A percentile compares a stretch with the other conserved stretches of the same genome.
Conservation (phyloP, 495 filamentous ascomycete species). For the Aspergillus indologenus region DNA sequence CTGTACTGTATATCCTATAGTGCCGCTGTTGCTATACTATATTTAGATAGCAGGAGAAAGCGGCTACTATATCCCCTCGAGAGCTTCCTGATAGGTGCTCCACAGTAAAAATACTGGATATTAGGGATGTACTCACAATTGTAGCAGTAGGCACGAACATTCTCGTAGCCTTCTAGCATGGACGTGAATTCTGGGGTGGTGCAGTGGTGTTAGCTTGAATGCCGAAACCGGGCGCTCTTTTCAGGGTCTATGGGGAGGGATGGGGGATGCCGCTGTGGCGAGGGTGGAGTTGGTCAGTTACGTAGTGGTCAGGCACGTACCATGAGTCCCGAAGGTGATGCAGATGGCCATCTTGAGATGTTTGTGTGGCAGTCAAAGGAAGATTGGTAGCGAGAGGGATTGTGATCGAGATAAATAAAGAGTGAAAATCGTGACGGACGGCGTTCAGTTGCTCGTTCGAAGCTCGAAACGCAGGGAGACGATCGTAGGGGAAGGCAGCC, state of each 20-base stretch:
- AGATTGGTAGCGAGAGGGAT: neutral
- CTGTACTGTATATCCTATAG: conserved; percentile 9
- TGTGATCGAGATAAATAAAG: neutral
- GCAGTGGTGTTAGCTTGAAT: neutral
- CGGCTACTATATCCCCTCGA: neutral
- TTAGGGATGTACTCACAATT: conserved; percentile 41
- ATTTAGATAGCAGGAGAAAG: neutral
- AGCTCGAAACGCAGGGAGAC: neutral
- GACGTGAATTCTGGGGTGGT: conserved; percentile 45
- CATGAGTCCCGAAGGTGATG: conserved; percentile 55
- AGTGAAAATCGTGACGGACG: neutral
- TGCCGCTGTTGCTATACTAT: neutral
- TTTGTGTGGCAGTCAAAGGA: neutral
- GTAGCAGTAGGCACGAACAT: conserved; percentile 52
- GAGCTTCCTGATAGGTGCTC: too few species aligned
- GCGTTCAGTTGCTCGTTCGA: neutral
- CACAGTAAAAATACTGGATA: neutral
- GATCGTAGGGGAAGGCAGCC: conserved; percentile 21
- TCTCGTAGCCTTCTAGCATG: conserved; percentile 52
- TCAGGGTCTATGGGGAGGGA: conserved; percentile 2
- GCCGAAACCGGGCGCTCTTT: conserved; percentile 3
- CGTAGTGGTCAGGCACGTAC: conserved; percentile 27
- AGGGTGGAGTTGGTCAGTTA: conserved; percentile 12
- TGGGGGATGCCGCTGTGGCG: neutral
- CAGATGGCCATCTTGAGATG: conserved; percentile 48